Conservation (phyloP, 2,329 filamentous ascomycete genomes). For the Colletotrichum navitas region DNA sequence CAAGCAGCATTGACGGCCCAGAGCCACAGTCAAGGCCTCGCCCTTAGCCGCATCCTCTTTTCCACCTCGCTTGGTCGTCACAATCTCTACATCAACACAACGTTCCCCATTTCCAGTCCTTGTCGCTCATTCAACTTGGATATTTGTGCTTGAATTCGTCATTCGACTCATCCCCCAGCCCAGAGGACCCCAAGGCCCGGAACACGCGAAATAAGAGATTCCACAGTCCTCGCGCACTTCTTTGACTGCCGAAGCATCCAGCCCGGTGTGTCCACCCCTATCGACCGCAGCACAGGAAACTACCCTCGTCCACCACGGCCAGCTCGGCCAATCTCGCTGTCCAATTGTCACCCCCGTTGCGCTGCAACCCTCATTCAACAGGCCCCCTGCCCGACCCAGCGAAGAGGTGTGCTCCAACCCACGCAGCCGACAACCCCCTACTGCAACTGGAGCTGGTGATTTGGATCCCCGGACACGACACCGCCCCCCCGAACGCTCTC, state of each 20-base stretch:
- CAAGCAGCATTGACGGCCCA: constrained; percentile 32
- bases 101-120: constrained; percentile 35
- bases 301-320: constrained; percentile 41
- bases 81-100: constrained; percentile 38
- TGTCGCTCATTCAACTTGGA: constrained; percentile 34
- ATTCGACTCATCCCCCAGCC: constrained; percentile 21
- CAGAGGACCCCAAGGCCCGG: neutral
- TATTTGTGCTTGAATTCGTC: constrained; percentile 36
- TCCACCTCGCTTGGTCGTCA: constrained; percentile 29
- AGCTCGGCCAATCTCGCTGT: constrained; percentile 41
- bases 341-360: constrained; percentile 42
- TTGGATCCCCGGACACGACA: constrained; percentile 32
- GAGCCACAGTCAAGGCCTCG: constrained; percentile 33
- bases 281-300: constrained; percentile 27
- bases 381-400: constrained; percentile 40
- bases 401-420: constrained; percentile 27
- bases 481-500: constrained; percentile 31
- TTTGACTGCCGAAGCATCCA: constrained; percentile 19
- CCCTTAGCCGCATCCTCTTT: constrained; percentile 21
- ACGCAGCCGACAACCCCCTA: constrained; percentile 20
- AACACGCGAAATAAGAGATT: constrained; percentile 40
- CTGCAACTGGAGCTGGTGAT: constrained; percentile 26
- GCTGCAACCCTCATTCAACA: constrained; percentile 41
- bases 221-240: constrained; percentile 24
- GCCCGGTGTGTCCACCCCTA: constrained; percentile 30